phyloP scores from a whole-genome alignment of 2,329 filamentous ascomycete genomes.

The Fusarium palustre region DNA sequence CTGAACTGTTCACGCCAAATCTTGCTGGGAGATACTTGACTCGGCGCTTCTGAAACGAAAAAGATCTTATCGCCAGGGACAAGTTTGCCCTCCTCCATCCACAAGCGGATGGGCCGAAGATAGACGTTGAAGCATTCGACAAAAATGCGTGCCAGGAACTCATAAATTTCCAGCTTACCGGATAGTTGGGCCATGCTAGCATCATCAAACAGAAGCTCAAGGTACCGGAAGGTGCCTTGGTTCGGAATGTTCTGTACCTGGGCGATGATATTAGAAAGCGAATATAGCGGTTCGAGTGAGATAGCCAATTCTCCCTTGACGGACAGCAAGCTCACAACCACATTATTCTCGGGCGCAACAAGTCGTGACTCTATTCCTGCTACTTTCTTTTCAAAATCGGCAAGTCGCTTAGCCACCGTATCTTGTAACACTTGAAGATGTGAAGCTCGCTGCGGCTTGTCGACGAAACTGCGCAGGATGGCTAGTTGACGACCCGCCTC shows the following conservation, averaged over 20 bases:
- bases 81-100: conserved; percentile 86
- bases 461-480: conserved; percentile 59
- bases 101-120: conserved; percentile 79
- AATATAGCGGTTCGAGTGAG: conserved; percentile 66
- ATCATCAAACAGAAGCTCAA: conserved; percentile 81
- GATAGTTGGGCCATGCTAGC: conserved; percentile 76
- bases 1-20: conserved; percentile 83
- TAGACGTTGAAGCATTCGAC: conserved; percentile 87
- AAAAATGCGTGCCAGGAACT: conserved; percentile 75
- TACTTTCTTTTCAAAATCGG: conserved; percentile 68
- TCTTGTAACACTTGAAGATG: conserved; percentile 79
- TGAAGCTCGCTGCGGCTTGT: conserved; percentile 61
- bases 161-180: conserved; percentile 71
- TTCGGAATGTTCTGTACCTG: conserved; percentile 63
- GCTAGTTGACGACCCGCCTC: conserved; percentile 60
- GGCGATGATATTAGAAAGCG: conserved; percentile 72
- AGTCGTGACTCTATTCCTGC: conserved; percentile 71
- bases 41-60: conserved; percentile 74
- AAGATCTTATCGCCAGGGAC: conserved; percentile 75
- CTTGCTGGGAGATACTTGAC: conserved; percentile 68
- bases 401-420: conserved; percentile 68
- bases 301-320: conserved; percentile 68
- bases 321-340: conserved; percentile 74
- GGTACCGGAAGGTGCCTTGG: conserved; percentile 73
- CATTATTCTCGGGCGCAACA: conserved; percentile 63